Percentiles rank a stretch among this genome's conserved stretches.
phyloP scores from a whole-genome alignment of 352 stramenopile genomes.

The Phytophthora pini region DNA sequence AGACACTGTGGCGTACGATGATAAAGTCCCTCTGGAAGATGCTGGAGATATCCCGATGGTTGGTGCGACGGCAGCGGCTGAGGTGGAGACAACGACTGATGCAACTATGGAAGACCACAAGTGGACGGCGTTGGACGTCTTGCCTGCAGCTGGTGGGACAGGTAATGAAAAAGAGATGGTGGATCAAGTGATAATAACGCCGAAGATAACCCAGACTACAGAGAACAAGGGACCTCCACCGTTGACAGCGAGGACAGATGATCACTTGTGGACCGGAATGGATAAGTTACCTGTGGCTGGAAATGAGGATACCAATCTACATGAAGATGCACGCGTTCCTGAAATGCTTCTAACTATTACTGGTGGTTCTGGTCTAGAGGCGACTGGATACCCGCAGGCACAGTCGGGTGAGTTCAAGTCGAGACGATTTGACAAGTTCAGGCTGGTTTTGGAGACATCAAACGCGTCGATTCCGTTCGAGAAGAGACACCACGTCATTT shows the following conservation, averaged over 20 bases:
- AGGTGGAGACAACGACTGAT: conserved; percentile 8
- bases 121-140: conserved; percentile 24
- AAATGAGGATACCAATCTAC: neutral
- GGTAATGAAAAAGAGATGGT: neutral
- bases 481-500: conserved; percentile 51
- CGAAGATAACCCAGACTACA: neutral
- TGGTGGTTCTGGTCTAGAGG: neutral
- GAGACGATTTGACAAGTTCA: conserved; percentile 36
- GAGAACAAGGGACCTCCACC: conserved; percentile 14
- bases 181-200: neutral
- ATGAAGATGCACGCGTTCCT: neutral
- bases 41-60: conserved; percentile 27
- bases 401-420: conserved; percentile 12
- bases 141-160: conserved; percentile 17
- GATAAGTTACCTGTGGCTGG: conserved; percentile 30
- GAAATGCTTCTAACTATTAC: neutral
- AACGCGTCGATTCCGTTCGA: conserved; percentile 37
- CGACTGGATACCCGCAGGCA: neutral
- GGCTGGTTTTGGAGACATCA: conserved; percentile 24
- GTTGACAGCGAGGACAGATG: conserved; percentile 6
- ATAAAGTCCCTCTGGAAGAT: conserved; percentile 32
- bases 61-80: conserved; percentile 12
- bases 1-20: conserved; percentile 31
- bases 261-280: conserved; percentile 28
- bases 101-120: conserved; percentile 5